Conservation (phyloP, 257 asterid species). For the Capsicum chinense region DNA sequence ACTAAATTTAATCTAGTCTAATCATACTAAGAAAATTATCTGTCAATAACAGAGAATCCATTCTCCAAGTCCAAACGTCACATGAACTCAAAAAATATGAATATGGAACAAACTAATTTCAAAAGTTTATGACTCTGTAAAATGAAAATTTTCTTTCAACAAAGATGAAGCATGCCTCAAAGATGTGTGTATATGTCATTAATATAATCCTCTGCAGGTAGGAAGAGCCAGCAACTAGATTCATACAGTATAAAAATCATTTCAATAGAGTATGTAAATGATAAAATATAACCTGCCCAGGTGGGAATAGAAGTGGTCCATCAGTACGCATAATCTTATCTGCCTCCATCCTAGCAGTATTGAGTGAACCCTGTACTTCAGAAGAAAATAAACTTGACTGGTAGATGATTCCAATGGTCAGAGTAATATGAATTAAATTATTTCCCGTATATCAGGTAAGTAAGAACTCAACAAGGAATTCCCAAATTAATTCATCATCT, state of each 20-base stretch:
- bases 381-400: not conserved
- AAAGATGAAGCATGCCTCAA: conserved; percentile 11
- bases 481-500: not conserved
- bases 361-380: conserved; percentile 59
- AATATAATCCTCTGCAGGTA: not conserved
- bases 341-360: conserved; percentile 70
- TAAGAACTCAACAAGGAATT: conserved; percentile 1
- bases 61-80: not conserved
- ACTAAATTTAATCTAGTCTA: not conserved
- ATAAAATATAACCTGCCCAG: conserved; percentile 77
- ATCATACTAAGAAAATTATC: not conserved
- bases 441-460: not conserved
- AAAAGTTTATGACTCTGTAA: not conserved
- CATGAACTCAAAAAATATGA: not conserved
- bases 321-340: conserved; percentile 90
- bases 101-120: not conserved
- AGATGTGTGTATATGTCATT: not conserved
- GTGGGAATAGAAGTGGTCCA: conserved; percentile 90
- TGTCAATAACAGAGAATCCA: conserved; percentile 12
- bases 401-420: not conserved
- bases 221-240: not conserved
- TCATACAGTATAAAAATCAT: not conserved
- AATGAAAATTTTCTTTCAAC: not conserved
- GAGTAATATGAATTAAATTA: not conserved
- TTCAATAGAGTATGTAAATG: not conserved